These are phyloP conservation scores for Fusarium sp. DNA, from an alignment of 2,329 filamentous ascomycete genomes.

Conservation along the genomic window DNA sequence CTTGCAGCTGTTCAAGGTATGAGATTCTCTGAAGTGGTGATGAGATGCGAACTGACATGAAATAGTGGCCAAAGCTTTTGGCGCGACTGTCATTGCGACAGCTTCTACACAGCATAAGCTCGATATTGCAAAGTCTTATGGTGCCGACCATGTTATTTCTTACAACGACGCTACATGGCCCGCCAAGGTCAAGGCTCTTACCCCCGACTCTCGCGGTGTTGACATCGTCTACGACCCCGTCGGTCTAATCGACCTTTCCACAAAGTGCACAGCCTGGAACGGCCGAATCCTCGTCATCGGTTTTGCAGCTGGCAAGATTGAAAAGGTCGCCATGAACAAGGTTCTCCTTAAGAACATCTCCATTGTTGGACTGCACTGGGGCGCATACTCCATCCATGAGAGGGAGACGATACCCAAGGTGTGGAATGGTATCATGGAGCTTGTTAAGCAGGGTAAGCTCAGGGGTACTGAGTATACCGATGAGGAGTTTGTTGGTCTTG, in stretches of 20 bases:
- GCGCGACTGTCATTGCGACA: constrained; percentile 92
- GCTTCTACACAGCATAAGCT: constrained; percentile 85
- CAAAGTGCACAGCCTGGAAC: constrained; percentile 95
- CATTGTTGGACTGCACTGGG: constrained; percentile 92
- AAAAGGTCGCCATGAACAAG: constrained; percentile 93
- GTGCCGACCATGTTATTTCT: constrained; percentile 85
- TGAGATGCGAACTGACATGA: not conserved
- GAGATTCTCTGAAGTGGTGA: constrained; percentile 2
- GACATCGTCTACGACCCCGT: constrained; percentile 97
- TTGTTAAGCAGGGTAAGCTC: constrained; percentile 84
- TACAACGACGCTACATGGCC: constrained; percentile 76
- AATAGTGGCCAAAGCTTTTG: constrained; percentile 86
- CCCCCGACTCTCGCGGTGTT: constrained; percentile 77
- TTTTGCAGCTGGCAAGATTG: constrained; percentile 80
- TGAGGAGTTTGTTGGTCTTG: constrained; percentile 83
- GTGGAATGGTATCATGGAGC: constrained; percentile 83
- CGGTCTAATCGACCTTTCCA: constrained; percentile 85
- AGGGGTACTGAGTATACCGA: constrained; percentile 85
- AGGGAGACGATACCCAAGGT: constrained; percentile 76
- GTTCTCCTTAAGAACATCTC: constrained; percentile 94
- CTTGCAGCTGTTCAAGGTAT: constrained; percentile 85
- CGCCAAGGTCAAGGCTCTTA: constrained; percentile 80
- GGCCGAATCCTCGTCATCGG: constrained; percentile 88
- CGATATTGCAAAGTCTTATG: constrained; percentile 80
- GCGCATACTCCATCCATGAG: constrained; percentile 81